Evolutionary conservation across 2,329 filamentous ascomycete species (phyloP).

Genomic region (Akanthomyces uredinophilus): DNA sequence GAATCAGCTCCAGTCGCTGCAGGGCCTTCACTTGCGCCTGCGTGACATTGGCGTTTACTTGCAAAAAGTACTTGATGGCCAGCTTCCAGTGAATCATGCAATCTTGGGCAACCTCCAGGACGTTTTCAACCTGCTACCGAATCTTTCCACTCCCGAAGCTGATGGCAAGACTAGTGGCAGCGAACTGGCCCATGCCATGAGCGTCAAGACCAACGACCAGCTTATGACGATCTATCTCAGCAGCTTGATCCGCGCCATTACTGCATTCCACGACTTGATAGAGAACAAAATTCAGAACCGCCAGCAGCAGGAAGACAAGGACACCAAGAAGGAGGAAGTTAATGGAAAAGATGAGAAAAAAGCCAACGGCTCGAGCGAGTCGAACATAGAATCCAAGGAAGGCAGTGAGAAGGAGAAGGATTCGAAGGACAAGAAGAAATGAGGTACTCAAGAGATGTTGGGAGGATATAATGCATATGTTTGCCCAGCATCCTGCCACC

Average conservation of each 20-base stretch:
- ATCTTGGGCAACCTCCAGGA: constrained; percentile 98
- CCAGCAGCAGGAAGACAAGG: constrained; percentile 94
- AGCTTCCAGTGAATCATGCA: constrained; percentile 92
- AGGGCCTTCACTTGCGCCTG: constrained; percentile 89
- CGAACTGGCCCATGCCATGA: constrained; percentile 94
- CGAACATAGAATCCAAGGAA: constrained; percentile 46
- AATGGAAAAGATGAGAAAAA: constrained; percentile 58
- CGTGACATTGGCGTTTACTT: constrained; percentile 94
- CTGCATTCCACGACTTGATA: constrained; percentile 97
- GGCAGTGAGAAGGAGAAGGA: constrained; percentile 48
- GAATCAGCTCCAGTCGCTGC: constrained; percentile 93
- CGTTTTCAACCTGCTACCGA: constrained; percentile 96
- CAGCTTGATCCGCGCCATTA: constrained; percentile 94
- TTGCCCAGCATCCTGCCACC: neutral
- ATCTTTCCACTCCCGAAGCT: constrained; percentile 77
- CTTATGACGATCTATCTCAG: constrained; percentile 97
- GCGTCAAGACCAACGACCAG: constrained; percentile 98
- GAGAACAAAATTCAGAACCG: constrained; percentile 99
- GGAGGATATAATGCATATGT: neutral
- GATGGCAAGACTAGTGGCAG: constrained; percentile 63
- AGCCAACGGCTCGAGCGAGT: constrained; percentile 38
- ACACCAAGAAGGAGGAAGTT: constrained; percentile 70
- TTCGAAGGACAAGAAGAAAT: constrained; percentile 46
- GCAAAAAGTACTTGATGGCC: constrained; percentile 88
- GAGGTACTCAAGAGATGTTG: constrained; percentile 11